Evolutionary conservation across 1,139 yeast species (phyloP).

Genomic region (Geotrichum fermentans): DNA sequence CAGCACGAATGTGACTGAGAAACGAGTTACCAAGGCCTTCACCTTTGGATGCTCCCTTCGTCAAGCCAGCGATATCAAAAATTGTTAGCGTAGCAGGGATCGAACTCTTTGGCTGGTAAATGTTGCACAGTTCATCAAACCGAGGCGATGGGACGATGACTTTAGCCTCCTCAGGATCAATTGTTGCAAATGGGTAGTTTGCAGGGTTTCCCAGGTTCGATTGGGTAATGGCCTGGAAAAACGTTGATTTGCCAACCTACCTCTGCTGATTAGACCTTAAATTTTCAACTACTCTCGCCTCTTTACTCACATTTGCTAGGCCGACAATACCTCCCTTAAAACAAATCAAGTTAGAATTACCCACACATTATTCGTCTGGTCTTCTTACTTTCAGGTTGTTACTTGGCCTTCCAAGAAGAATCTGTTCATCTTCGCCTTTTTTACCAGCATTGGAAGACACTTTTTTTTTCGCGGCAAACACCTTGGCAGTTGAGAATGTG

Average conservation of each 20-base stretch:
- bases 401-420: slow-evolving; percentile 29
- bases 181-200: slow-evolving; percentile 93
- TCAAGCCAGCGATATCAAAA: slow-evolving; percentile 92
- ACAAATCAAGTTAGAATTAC: not conserved
- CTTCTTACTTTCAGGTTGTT: slow-evolving; percentile 56
- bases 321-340: slow-evolving; percentile 76
- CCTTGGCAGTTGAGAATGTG: not conserved
- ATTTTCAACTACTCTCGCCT: not conserved
- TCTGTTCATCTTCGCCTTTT: slow-evolving; percentile 4
- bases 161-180: slow-evolving; percentile 96
- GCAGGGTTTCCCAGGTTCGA: slow-evolving; percentile 94
- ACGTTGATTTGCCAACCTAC: slow-evolving; percentile 74
- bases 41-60: slow-evolving; percentile 92
- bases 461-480: slow-evolving; percentile 2
- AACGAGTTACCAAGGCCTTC: slow-evolving; percentile 96
- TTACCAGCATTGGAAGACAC: not conserved
- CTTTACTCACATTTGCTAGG: slow-evolving; percentile 56
- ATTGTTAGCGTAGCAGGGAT: slow-evolving; percentile 88
- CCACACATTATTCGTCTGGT: not conserved
- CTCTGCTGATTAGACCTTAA: not conserved
- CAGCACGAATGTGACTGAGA: slow-evolving; percentile 90
- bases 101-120: slow-evolving; percentile 64
- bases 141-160: slow-evolving; percentile 87
- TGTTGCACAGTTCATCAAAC: slow-evolving; percentile 62
- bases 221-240: slow-evolving; percentile 62